Evolutionary conservation across 1,284 basidiomycete genomes (phyloP), one percentile per base, ranked within the genome.

Genomic region (Tylopilus sp.): DNA sequence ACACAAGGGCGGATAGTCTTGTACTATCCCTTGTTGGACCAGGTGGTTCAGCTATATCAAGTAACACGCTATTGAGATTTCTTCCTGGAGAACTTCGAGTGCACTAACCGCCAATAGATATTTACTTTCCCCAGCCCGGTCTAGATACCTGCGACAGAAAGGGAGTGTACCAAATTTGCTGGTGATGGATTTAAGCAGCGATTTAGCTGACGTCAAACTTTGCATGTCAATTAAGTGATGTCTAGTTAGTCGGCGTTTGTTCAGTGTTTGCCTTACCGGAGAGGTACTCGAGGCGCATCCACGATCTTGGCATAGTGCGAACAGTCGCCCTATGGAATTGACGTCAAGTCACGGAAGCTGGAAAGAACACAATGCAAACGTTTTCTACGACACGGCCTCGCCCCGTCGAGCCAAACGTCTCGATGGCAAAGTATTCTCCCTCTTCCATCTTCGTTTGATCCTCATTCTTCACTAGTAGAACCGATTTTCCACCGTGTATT

Each of bases 321-420:
- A 63, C 87, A 90, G 37, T 95, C 95, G 19, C 95, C 97, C 81
- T 93, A 62, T 4, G 45, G 33, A 52, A 52, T 31, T 47, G 46
- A 51, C 47, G 51, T 64, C 13, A 52, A 19, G 38, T 23, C 26
- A 26, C 13, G 0, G 2, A 55, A 38, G 48, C 36, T 3, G 40
- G 34, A 46, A 52, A 53, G 42, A 50, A 23, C 21, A 33, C 44
- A 21, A 2, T 6, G 69, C 80, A 55, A 57, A 89, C 88, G 54
- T 79, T 79, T 62, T 99, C 96, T 12, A 92, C 77, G n/a, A 98
- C 92, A 39, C 85, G 79, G 4, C 96, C 97, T 36, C 89, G 78
- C n/a, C 97, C 97, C 0, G 96, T 99, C 21, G 89, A 91, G 19
- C 97, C 97, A 70, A 99, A 99, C 0, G 97, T 99, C 71, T 99